Conservation (phyloP, 345 rosid species). For the Hibiscus syriacus region DNA sequence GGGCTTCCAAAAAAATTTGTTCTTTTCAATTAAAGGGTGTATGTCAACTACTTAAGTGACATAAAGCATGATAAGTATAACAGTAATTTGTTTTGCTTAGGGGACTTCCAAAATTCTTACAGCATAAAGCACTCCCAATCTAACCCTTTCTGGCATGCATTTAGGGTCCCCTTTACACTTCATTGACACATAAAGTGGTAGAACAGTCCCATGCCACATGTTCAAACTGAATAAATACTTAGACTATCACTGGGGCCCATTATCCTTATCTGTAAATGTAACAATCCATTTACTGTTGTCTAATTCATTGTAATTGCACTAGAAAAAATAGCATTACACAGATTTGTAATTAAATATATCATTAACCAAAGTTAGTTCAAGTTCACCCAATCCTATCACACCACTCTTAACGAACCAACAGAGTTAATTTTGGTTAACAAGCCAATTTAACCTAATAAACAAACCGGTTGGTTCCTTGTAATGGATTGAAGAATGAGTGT, state of each 20-base stretch:
- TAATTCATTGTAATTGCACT: not conserved
- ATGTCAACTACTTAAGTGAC: too few species aligned
- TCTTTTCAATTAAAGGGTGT: too few species aligned
- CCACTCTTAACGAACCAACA: not conserved
- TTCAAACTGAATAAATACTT: not conserved
- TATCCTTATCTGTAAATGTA: not conserved
- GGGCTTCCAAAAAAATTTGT: too few species aligned
- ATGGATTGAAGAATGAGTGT: conserved; percentile 2
- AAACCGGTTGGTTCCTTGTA: not conserved
- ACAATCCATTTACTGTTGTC: conserved; percentile 3
- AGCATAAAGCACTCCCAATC: not conserved
- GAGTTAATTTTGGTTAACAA: not conserved
- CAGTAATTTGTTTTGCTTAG: not conserved
- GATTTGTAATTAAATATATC: not conserved
- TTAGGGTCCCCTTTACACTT: conserved; percentile 8
- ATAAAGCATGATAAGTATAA: not conserved
- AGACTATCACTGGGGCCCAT: conserved; percentile 10
- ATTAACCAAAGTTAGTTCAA: not conserved
- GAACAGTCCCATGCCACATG: not conserved
- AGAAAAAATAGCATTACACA: not conserved
- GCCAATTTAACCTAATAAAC: too few species aligned
- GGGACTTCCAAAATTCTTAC: not conserved
- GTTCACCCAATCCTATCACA: not conserved
- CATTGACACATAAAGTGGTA: not conserved
- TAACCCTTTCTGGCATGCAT: conserved; percentile 5